Evolutionary conservation across 331 rosid genomes (phyloP), one percentile per base, ranked within the genome.

Genomic region (Prunus yedoensis): DNA sequence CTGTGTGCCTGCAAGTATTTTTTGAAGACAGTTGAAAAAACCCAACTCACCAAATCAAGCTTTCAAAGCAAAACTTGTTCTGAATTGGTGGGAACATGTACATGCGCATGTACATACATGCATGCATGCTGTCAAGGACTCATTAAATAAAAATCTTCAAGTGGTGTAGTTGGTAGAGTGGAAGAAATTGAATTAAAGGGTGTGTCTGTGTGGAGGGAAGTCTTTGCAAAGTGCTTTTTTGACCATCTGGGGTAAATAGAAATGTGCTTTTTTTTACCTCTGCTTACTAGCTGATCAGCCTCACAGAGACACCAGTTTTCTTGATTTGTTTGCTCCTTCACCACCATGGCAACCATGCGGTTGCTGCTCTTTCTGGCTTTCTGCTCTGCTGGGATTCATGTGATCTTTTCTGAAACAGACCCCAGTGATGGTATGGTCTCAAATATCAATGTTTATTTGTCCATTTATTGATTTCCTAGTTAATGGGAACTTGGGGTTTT

Each of bases 341-440:
- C 53, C 30, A 75, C 70, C 75, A 85, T 89, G 93, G 83, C 75
- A 53, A 75, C 76, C 67, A 32, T 80, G 64, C 15, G 21, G 62
- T 54, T 82, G 68, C 79, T 80, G 78, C 84, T 92, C 59, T 77
- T 84, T 81, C 78, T 88, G 83, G 87, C 85, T 69, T 41, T 90
- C 53, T 81, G 81, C 74, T 82, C 62, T 74, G 81, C 85, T 53
- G 76, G 88, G 62, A 71, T 85, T 78, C 79, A 81, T 50, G 35
- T 77, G 38, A 49, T 72, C 53, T 63, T 54, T 49, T 88, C 96
- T n/a, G 16, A 53, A 17, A 89, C 96, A 30, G 77, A 91, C 70
- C 56, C 88, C 58, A 75, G 38, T 76, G 97, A 90, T 41, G 90
- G 97, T 92, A 87, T 74, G 57, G 58, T 83, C 77, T 60, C 32